phyloP scores from a whole-genome alignment of 495 filamentous ascomycete genomes.

The Hypoxylon lienhwacheense region DNA sequence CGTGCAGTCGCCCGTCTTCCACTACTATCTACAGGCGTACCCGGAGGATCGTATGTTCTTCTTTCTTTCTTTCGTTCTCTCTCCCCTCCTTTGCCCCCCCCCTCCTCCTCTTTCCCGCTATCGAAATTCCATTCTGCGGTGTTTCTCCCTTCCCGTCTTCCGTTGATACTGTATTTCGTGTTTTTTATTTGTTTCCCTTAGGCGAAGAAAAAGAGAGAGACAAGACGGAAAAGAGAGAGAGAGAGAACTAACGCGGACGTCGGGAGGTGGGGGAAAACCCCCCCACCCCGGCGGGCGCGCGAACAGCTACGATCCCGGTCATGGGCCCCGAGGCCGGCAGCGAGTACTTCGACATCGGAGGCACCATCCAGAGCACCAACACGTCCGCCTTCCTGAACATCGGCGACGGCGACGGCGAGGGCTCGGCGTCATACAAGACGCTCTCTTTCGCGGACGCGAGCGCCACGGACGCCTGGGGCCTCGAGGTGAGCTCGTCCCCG shows the following conservation, averaged over 20 bases:
- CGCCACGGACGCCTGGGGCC: slow-evolving; percentile 49
- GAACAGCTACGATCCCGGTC: slow-evolving; percentile 43
- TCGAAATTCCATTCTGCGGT: too few species aligned
- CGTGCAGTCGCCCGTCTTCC: slow-evolving; percentile 47
- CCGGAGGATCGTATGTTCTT: slow-evolving; percentile 38
- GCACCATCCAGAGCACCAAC: slow-evolving; percentile 52
- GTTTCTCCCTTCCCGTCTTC: too few species aligned
- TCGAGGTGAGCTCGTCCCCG: too few species aligned
- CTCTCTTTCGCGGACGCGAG: slow-evolving; percentile 45
- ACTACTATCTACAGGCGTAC: slow-evolving; percentile 49
- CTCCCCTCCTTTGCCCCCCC: not conserved
- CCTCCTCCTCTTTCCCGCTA: not conserved
- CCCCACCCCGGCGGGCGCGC: too few species aligned
- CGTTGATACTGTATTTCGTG: too few species aligned
- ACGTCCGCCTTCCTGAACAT: slow-evolving; percentile 52
- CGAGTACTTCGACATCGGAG: slow-evolving; percentile 51
- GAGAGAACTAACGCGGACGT: too few species aligned
- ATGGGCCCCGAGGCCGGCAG: slow-evolving; percentile 50
- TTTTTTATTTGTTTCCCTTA: too few species aligned
- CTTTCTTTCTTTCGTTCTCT: not conserved
- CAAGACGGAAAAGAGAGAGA: too few species aligned
- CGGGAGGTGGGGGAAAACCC: too few species aligned
- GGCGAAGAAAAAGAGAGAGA: too few species aligned
- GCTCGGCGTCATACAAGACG: slow-evolving; percentile 52
- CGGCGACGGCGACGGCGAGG: slow-evolving; percentile 44